These are phyloP conservation scores for Sordariomycetes sp. DNA, from an alignment of 2,329 filamentous ascomycete genomes.

Conservation along the genomic window DNA sequence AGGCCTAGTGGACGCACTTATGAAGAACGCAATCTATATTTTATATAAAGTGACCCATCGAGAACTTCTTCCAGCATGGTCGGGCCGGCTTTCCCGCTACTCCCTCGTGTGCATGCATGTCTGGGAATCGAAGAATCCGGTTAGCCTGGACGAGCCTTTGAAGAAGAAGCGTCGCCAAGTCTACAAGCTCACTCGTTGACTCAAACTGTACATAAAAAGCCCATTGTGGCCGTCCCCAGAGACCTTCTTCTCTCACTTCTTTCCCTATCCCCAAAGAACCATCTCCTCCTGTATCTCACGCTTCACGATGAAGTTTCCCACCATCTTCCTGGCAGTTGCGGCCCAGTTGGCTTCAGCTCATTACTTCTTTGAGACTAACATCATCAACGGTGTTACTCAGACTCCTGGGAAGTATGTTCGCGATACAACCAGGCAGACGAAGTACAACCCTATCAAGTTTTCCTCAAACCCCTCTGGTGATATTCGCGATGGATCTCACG, in stretches of 20 bases:
- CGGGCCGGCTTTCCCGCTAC: no score
- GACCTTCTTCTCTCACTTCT: not conserved
- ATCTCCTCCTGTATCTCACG: not conserved
- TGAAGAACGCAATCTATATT: no score
- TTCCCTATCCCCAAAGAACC: not conserved
- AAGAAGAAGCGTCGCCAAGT: no score
- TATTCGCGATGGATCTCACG: slow-evolving; percentile 11
- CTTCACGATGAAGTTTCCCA: not conserved
- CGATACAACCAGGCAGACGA: slow-evolving; percentile 13
- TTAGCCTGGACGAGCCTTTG: no score
- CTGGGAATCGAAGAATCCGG: no score
- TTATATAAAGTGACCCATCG: no score
- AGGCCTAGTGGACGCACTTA: no score
- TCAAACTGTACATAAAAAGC: not conserved
- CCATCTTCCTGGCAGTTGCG: slow-evolving; percentile 5
- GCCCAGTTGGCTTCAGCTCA: slow-evolving; percentile 15
- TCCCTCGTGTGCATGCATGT: no score
- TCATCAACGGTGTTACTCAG: slow-evolving; percentile 11
- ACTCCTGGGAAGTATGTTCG: slow-evolving; percentile 13
- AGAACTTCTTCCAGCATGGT: no score
- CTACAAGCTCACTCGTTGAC: not conserved
- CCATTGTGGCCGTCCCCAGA: not conserved
- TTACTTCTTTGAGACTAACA: slow-evolving; percentile 17
- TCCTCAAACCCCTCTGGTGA: slow-evolving; percentile 13
- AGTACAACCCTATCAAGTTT: slow-evolving; percentile 18